Evolutionary conservation across 495 filamentous ascomycete genomes (phyloP).

Genomic region (Lichenothelia convexa): DNA sequence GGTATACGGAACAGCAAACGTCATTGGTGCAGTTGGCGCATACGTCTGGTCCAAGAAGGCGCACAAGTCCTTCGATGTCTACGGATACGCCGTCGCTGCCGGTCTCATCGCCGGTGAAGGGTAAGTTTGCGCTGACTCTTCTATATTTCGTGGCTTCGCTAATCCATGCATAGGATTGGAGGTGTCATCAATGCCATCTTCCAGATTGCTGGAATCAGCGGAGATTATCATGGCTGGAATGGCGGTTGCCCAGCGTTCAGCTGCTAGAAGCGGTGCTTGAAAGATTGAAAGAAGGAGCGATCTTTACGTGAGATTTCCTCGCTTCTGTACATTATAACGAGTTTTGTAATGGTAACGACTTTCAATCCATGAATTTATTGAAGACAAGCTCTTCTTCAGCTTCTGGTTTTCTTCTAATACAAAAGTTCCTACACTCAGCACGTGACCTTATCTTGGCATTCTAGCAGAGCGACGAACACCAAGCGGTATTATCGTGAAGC

Average conservation of each 20-base stretch:
- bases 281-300: background rate
- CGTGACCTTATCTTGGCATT: no score
- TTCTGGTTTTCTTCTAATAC: no score
- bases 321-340: no score
- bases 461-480: no score
- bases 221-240: slow-evolving; percentile 4
- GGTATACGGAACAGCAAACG: slow-evolving; percentile 36
- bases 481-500: no score
- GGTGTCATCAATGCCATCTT: slow-evolving; percentile 11
- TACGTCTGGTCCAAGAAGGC: slow-evolving; percentile 39
- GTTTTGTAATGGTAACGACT: no score
- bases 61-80: slow-evolving; percentile 36
- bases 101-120: slow-evolving; percentile 53
- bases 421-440: no score
- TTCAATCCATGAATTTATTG: no score
- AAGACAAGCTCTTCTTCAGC: no score
- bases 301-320: no score
- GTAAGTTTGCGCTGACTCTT: slow-evolving; percentile 45
- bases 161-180: background rate
- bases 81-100: slow-evolving; percentile 47
- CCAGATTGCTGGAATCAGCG: slow-evolving; percentile 10
- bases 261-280: background rate
- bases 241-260: slow-evolving; percentile 6
- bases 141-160: slow-evolving; percentile 13
- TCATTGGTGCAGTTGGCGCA: slow-evolving; percentile 38